These are phyloP conservation scores for Leccinellum rugosiceps DNA, from an alignment of 768 basidiomycete species.

Conservation along the genomic window DNA sequence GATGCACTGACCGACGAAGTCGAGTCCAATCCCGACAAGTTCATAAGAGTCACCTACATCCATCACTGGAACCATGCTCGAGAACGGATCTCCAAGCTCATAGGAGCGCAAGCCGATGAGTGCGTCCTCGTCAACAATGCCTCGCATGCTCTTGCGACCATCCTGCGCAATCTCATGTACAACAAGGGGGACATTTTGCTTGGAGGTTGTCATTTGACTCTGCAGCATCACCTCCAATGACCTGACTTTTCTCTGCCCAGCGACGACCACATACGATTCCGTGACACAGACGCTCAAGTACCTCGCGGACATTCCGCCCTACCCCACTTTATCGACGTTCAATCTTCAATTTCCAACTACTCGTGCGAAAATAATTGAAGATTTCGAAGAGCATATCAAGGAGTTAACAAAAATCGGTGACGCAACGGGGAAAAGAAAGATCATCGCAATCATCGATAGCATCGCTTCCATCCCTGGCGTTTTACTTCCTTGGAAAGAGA, in stretches of 20 bases:
- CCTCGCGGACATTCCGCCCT: conserved; percentile 52
- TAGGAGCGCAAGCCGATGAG: conserved; percentile 55
- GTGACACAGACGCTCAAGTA: conserved; percentile 50
- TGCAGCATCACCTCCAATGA: not conserved
- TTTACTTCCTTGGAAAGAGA: conserved; percentile 65
- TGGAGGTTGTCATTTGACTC: conserved; percentile 27
- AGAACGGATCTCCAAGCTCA: conserved; percentile 43
- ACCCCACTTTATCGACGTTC: conserved; percentile 51
- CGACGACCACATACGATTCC: conserved; percentile 56
- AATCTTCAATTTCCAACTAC: conserved; percentile 53
- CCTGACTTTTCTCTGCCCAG: conserved; percentile 29
- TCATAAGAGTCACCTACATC: conserved; percentile 39
- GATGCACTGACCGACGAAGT: conserved; percentile 39
- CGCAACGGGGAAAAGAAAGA: conserved; percentile 36
- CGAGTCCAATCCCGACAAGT: conserved; percentile 58
- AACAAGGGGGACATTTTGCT: conserved; percentile 61
- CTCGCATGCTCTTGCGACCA: conserved; percentile 49
- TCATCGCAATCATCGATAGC: conserved; percentile 68
- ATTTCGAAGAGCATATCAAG: conserved; percentile 41
- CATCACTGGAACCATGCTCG: conserved; percentile 39
- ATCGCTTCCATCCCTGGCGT: conserved; percentile 63
- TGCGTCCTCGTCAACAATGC: conserved; percentile 43
- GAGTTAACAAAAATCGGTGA: conserved; percentile 24
- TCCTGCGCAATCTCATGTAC: conserved; percentile 58
- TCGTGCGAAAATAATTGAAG: conserved; percentile 51